These are phyloP conservation scores for Monilinia fructigena DNA, from an alignment of 2,329 filamentous ascomycete species.

Conservation along the genomic window DNA sequence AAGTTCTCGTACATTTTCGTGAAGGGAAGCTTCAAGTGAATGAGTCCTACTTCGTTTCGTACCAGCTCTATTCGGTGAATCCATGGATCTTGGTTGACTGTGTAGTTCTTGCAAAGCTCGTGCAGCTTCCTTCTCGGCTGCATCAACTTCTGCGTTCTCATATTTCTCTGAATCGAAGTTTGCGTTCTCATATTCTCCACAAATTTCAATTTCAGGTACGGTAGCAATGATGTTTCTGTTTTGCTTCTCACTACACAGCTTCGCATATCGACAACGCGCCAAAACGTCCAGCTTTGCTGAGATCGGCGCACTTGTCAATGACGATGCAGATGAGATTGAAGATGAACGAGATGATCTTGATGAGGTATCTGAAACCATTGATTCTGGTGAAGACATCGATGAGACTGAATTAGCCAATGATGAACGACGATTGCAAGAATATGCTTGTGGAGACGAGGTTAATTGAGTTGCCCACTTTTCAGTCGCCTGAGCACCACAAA, in stretches of 20 bases:
- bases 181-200: slow-evolving; percentile 50
- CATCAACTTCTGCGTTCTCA: slow-evolving; percentile 49
- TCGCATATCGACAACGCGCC: slow-evolving; percentile 63
- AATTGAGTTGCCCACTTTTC: slow-evolving; percentile 53
- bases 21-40: slow-evolving; percentile 59
- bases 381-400: slow-evolving; percentile 63
- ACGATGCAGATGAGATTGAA: slow-evolving; percentile 63
- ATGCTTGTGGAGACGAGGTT: slow-evolving; percentile 53
- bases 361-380: slow-evolving; percentile 63
- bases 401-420: slow-evolving; percentile 64
- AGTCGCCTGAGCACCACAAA: slow-evolving; percentile 49
- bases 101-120: slow-evolving; percentile 61
- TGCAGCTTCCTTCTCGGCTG: slow-evolving; percentile 49
- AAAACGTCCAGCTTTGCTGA: slow-evolving; percentile 57
- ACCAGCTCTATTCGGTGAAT: slow-evolving; percentile 43
- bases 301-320: slow-evolving; percentile 57
- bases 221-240: slow-evolving; percentile 55
- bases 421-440: slow-evolving; percentile 54
- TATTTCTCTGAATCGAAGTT: slow-evolving; percentile 36
- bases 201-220: slow-evolving; percentile 58
- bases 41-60: slow-evolving; percentile 60
- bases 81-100: slow-evolving; percentile 48
- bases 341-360: slow-evolving; percentile 60
- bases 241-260: slow-evolving; percentile 56
- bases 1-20: slow-evolving; percentile 63